Base-by-base conservation (phyloP, 371 early-diverging fungal species). In the Mortierella sp. region DNA sequence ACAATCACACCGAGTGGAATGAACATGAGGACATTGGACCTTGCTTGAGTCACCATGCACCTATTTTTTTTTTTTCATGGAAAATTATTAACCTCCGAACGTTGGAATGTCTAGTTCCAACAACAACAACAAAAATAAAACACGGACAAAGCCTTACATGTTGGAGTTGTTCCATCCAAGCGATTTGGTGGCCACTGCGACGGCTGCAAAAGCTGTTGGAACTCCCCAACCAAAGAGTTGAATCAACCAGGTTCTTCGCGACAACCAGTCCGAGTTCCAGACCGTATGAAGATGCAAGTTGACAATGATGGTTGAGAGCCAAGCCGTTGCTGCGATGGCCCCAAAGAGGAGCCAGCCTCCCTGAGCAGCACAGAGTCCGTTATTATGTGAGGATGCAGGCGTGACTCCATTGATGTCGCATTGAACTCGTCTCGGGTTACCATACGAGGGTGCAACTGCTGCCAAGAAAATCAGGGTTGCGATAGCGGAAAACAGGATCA, bases 261-360 rank as follows among this genome's bases (percentile, higher is more conserved):
- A 82, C 14, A 91, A 81, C 76, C 88, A 84, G 65, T 80, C 84
- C 26, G 87, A 86, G 60, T 87, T 82, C 89, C 89, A 89, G 21
- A 91, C 92, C 0, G 90, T 89, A 55, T 88, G 88, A n/a, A 83
- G 47, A 68, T 88, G 89, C 37, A 87, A 67, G 50, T 86, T 87
- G 46, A 83, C n/a, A 60, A 85, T 85, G 59, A 88, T 70, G 45
- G 84, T 84, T 9, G 84, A 80, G 47, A 82, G 80, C 89, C 91
- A 90, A 1, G 85, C 68, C 18, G 85, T 84, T 7, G 86, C 83
- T 19, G 87, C 84, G 23, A 90, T 80, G 25, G 88, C 87, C 28
- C 86, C 72, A 70, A 88, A 87, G 60, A 87, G 74, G 12, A 89
- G 56, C 57, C 85, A 82, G 6, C 83, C 88, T n/a, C 85, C 88